A percentile compares a stretch with the other conserved stretches of the same genome.
Evolutionary conservation across 345 rosid species (phyloP).

Genomic region (Eucalyptus guilfoylei): DNA sequence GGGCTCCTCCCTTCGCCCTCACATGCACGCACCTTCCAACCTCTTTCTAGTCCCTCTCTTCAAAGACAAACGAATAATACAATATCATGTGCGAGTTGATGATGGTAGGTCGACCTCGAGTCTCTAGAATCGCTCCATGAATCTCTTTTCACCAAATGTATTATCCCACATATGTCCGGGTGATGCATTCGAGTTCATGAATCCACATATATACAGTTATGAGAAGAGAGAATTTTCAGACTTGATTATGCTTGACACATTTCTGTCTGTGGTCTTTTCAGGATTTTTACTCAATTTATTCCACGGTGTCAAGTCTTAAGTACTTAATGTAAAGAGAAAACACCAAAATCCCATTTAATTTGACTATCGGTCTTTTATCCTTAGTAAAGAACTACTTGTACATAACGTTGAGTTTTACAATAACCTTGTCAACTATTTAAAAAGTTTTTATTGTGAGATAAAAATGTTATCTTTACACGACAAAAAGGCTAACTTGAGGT

Average conservation of each 20-base stretch:
- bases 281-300: background rate
- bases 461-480: accelerated
- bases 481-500: background rate
- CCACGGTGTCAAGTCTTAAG: background rate
- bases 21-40: background rate
- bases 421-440: background rate
- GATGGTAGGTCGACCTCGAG: background rate
- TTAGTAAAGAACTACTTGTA: background rate
- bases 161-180: background rate
- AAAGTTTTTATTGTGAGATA: background rate
- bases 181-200: background rate
- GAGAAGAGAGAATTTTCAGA: background rate
- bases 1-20: background rate
- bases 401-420: background rate
- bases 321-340: background rate
- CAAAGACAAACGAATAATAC: background rate
- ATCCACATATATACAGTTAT: background rate
- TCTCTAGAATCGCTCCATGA: background rate
- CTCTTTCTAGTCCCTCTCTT: background rate
- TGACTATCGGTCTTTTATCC: accelerated
- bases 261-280: accelerated
- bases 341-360: background rate
- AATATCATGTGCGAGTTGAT: background rate
- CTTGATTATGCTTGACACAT: background rate
- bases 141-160: background rate